These are phyloP conservation scores for Termitomyces sp. DNA, from an alignment of 768 basidiomycete genomes.

Conservation along the genomic window DNA sequence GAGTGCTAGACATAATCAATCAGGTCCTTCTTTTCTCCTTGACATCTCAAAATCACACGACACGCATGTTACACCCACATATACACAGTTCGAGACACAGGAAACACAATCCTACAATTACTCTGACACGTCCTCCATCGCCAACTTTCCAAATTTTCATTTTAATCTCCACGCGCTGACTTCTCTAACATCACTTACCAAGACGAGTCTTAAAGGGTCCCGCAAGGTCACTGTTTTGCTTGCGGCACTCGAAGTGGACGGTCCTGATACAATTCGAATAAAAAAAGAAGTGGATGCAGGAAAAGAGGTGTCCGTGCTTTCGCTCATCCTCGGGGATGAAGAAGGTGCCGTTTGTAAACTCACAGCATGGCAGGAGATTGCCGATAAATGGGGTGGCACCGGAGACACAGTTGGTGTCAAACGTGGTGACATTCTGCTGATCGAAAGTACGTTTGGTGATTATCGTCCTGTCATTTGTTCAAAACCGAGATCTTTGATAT, in stretches of 20 bases:
- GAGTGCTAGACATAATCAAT: slow-evolving; percentile 8
- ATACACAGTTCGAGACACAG: slow-evolving; percentile 30
- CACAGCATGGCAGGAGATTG: slow-evolving; percentile 74
- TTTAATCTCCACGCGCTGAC: slow-evolving; percentile 61
- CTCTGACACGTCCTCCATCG: slow-evolving; percentile 68
- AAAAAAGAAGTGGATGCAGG: slow-evolving; percentile 70
- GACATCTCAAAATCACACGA: slow-evolving; percentile 18
- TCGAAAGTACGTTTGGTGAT: slow-evolving; percentile 50
- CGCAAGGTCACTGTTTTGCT: slow-evolving; percentile 55
- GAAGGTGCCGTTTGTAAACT: slow-evolving; percentile 62
- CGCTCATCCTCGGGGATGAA: slow-evolving; percentile 71
- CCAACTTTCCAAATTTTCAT: slow-evolving; percentile 66
- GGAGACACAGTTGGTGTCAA: slow-evolving; percentile 40
- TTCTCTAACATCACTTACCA: slow-evolving; percentile 35
- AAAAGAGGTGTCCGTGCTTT: slow-evolving; percentile 60
- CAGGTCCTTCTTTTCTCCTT: slow-evolving; percentile 23
- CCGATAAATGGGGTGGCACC: slow-evolving; percentile 61
- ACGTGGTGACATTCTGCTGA: slow-evolving; percentile 65
- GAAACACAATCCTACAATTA: slow-evolving; percentile 46
- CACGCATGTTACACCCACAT: not conserved
- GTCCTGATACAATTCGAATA: slow-evolving; percentile 60
- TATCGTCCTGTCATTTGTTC: not conserved
- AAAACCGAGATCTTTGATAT: not conserved
- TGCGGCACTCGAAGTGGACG: slow-evolving; percentile 71
- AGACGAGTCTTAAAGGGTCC: slow-evolving; percentile 28